Evolutionary conservation across 805 yeast species (phyloP).

Genomic region (Wickerhamiella spandovensis): DNA sequence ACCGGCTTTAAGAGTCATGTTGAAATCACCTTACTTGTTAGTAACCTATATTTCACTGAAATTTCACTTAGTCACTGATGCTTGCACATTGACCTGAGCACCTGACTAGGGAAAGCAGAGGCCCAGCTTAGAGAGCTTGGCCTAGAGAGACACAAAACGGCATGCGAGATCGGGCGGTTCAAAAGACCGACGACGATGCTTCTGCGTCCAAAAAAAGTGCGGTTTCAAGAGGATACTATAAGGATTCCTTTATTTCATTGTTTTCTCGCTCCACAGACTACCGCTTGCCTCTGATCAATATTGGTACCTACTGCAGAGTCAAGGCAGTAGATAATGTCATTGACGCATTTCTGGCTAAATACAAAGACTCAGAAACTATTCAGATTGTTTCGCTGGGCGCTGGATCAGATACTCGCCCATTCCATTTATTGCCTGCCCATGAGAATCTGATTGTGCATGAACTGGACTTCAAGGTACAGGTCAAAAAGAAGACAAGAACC

Average conservation of each 20-base stretch:
- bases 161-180: slow-evolving; percentile 26
- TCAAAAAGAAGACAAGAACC: slow-evolving; percentile 37
- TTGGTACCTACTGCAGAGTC: slow-evolving; percentile 47
- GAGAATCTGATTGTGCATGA: slow-evolving; percentile 37
- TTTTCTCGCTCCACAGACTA: slow-evolving; percentile 14
- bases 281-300: slow-evolving; percentile 46
- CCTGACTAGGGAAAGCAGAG: too few relatives aligned
- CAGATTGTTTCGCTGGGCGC: slow-evolving; percentile 64
- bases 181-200: slow-evolving; percentile 52
- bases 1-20: slow-evolving; percentile 43
- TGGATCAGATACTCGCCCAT: slow-evolving; percentile 65
- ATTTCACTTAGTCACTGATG: not conserved
- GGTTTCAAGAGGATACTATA: slow-evolving; percentile 31
- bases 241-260: slow-evolving; percentile 27
- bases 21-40: slow-evolving; percentile 21
- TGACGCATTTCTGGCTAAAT: slow-evolving; percentile 25
- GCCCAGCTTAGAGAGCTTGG: too few relatives aligned
- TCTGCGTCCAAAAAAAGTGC: slow-evolving; percentile 39
- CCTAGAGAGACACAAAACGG: not conserved
- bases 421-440: slow-evolving; percentile 31
- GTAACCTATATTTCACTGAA: not conserved
- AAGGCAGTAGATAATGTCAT: slow-evolving; percentile 32
- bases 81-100: too few relatives aligned
- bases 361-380: slow-evolving; percentile 4
- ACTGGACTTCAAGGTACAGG: slow-evolving; percentile 48